Conservation (phyloP, 2,329 filamentous ascomycete species). For the Colletotrichum viniferum region DNA sequence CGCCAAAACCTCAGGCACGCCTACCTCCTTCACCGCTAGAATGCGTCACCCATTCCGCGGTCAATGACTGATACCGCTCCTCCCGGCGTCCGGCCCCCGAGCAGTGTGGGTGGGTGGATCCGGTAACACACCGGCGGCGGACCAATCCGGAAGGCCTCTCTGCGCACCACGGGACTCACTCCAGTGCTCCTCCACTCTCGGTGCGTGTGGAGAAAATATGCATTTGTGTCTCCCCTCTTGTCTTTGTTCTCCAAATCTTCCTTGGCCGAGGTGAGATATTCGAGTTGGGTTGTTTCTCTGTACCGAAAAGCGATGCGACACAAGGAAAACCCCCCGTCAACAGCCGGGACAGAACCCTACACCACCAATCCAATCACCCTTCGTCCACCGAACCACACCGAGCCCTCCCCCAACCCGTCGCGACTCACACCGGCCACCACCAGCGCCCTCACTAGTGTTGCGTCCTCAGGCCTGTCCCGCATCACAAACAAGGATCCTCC, state of each 20-base stretch:
- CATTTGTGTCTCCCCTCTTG: not conserved
- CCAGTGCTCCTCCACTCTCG: not conserved
- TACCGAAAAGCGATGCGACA: not conserved
- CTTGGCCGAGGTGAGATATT: not conserved
- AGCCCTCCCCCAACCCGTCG: not conserved
- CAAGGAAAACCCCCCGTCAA: not conserved
- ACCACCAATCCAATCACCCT: too few relatives aligned
- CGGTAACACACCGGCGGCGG: not conserved
- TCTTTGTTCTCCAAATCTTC: not conserved
- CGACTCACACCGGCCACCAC: not conserved
- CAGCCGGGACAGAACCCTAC: too few relatives aligned
- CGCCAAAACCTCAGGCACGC: not conserved
- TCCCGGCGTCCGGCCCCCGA: not conserved
- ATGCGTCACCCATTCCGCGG: not conserved
- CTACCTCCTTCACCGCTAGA: slow-evolving; percentile 4
- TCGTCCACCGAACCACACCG: not conserved
- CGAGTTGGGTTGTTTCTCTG: not conserved
- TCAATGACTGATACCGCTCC: not conserved
- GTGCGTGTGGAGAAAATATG: not conserved
- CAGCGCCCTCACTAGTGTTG: not conserved
- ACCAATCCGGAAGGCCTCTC: not conserved
- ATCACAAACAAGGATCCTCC: not conserved
- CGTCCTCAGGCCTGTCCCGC: not conserved
- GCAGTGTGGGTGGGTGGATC: not conserved
- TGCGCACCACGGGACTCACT: not conserved